phyloP scores from a whole-genome alignment of 2,329 filamentous ascomycete species.

The Fusarium siculi region DNA sequence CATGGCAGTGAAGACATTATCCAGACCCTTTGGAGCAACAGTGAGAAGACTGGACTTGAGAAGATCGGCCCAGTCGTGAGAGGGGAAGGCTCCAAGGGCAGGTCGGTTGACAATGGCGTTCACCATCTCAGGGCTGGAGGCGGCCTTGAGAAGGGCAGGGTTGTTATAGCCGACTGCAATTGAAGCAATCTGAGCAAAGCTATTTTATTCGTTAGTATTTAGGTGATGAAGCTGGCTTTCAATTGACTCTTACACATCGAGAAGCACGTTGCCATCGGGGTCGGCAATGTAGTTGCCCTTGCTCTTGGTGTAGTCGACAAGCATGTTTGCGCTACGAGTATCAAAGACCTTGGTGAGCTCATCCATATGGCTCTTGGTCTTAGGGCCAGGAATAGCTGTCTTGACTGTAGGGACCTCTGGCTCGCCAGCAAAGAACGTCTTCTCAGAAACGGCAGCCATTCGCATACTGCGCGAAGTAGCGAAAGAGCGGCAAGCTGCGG shows the following conservation, averaged over 20 bases:
- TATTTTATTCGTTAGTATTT: slow-evolving; percentile 46
- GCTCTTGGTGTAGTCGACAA: slow-evolving; percentile 79
- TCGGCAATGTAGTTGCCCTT: slow-evolving; percentile 84
- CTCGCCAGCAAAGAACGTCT: slow-evolving; percentile 59
- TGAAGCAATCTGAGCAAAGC: slow-evolving; percentile 91
- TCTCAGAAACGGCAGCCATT: slow-evolving; percentile 47
- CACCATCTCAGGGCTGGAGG: slow-evolving; percentile 81
- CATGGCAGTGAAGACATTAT: slow-evolving; percentile 92
- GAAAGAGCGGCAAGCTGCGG: slow-evolving; percentile 39
- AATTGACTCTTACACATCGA: slow-evolving; percentile 70
- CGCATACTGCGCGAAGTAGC: slow-evolving; percentile 36
- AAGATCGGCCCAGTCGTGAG: slow-evolving; percentile 82
- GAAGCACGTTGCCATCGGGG: slow-evolving; percentile 75
- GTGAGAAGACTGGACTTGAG: slow-evolving; percentile 83
- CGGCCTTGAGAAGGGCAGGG: slow-evolving; percentile 75
- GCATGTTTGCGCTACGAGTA: slow-evolving; percentile 85
- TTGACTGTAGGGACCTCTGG: slow-evolving; percentile 64
- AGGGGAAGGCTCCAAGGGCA: slow-evolving; percentile 90
- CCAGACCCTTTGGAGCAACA: slow-evolving; percentile 82
- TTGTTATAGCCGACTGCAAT: slow-evolving; percentile 96
- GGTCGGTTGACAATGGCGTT: slow-evolving; percentile 87
- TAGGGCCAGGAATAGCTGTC: slow-evolving; percentile 78
- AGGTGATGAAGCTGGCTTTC: background rate
- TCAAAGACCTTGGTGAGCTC: slow-evolving; percentile 85
- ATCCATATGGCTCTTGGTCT: slow-evolving; percentile 74